Percentiles rank a stretch among this genome's conserved stretches.
Conservation (phyloP, 1,284 basidiomycete genomes). For the Leccinum ponderosum region DNA sequence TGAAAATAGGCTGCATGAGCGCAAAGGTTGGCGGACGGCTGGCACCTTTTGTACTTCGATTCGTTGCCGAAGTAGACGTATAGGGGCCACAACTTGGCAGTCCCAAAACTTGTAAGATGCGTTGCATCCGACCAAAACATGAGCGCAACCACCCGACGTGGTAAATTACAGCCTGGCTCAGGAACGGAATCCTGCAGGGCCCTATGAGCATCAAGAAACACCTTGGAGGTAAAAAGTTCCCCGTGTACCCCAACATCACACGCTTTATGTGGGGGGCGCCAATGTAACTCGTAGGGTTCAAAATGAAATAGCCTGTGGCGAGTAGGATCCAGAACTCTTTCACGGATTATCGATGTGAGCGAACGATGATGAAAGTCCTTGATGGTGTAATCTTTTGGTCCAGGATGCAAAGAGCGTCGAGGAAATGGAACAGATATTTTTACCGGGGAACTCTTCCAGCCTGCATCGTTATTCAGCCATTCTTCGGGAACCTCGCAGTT, state of each 20-base stretch:
- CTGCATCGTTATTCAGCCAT: background rate
- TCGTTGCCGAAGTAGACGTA: background rate
- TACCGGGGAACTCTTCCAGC: background rate
- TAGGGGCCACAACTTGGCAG: background rate
- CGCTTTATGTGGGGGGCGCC: background rate
- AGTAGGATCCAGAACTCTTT: background rate
- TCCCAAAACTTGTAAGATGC: background rate
- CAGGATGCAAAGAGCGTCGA: background rate
- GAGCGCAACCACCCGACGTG: background rate
- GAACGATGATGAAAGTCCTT: background rate
- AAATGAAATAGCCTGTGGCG: background rate
- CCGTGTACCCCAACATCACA: background rate
- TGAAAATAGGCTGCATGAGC: background rate
- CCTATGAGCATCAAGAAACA: background rate
- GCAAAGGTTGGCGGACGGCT: background rate
- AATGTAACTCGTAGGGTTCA: background rate
- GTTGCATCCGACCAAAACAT: background rate
- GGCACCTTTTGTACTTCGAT: background rate
- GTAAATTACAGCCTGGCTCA: background rate
- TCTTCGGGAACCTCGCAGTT: background rate
- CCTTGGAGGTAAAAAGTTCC: background rate
- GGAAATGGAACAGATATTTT: background rate
- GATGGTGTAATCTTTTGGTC: background rate
- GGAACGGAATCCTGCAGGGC: background rate
- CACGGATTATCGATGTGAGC: background rate